Evolutionary conservation across 148 eudicot genomes (phyloP).

Genomic region (Diospyros lotus): DNA sequence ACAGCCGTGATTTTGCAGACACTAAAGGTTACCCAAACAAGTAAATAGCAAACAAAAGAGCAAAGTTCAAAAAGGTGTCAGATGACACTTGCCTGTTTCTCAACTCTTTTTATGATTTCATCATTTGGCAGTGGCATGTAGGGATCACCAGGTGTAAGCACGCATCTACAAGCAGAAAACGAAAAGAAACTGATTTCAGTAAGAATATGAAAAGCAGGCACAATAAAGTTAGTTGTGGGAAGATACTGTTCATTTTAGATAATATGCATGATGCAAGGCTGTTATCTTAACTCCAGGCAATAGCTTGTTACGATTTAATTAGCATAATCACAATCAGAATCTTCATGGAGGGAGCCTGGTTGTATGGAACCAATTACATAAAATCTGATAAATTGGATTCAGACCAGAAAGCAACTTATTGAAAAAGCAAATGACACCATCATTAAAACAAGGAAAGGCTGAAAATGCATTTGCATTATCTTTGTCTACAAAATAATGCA

Average conservation of each 20-base stretch:
- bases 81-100: conserved; percentile 66
- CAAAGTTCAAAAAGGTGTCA: background rate
- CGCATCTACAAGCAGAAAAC: conserved; percentile 63
- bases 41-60: background rate
- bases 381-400: too few relatives aligned
- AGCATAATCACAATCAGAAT: background rate
- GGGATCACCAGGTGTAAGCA: conserved; percentile 98
- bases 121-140: conserved; percentile 93
- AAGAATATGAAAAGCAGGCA: background rate
- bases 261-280: background rate
- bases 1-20: too few relatives aligned
- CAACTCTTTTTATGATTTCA: conserved; percentile 71
- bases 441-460: background rate
- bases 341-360: background rate
- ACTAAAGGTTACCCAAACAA: background rate
- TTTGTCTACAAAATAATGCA: background rate
- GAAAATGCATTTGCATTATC: background rate
- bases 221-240: background rate
- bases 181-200: background rate
- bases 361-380: background rate
- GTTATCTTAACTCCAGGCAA: background rate
- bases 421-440: conserved; percentile 1
- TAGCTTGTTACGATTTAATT: background rate
- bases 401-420: background rate
- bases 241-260: background rate